phyloP scores from a whole-genome alignment of 345 rosid species.

The Hibiscus syriacus region DNA sequence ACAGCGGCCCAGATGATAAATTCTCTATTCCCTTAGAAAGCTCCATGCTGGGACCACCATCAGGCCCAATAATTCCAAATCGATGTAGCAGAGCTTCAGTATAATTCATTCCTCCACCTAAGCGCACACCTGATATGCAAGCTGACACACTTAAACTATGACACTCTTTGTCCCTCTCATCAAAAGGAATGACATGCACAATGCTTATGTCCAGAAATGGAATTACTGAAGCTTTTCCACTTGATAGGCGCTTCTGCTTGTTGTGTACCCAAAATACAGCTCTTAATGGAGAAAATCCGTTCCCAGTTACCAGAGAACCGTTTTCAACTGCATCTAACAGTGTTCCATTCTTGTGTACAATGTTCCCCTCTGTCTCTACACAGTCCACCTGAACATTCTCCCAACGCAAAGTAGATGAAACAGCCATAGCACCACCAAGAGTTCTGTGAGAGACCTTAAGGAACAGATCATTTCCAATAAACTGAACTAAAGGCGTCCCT shows the following conservation, averaged over 20 bases:
- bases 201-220: conserved; percentile 76
- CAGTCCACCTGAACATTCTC: conserved; percentile 78
- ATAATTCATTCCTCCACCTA: conserved; percentile 97
- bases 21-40: conserved; percentile 74
- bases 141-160: conserved; percentile 76
- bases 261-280: conserved; percentile 89
- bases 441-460: conserved; percentile 87
- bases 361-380: conserved; percentile 58
- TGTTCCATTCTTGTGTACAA: conserved; percentile 28
- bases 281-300: conserved; percentile 49
- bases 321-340: conserved; percentile 21
- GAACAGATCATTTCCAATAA: conserved; percentile 65
- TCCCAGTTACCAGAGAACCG: conserved; percentile 30
- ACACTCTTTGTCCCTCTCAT: conserved; percentile 76
- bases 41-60: conserved; percentile 94
- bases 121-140: conserved; percentile 75
- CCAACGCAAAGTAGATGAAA: conserved; percentile 74
- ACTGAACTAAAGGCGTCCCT: conserved; percentile 82
- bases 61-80: conserved; percentile 82
- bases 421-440: conserved; percentile 94
- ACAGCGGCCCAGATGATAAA: conserved; percentile 73
- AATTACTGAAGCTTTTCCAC: conserved; percentile 24
- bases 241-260: conserved; percentile 30
- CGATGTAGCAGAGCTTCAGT: conserved; percentile 80
- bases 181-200: conserved; percentile 80